Percentiles rank a stretch among this genome's conserved stretches.
These are phyloP conservation scores for Fusarium decemcellulare DNA, from an alignment of 2,329 filamentous ascomycete species.

Conservation along the genomic window DNA sequence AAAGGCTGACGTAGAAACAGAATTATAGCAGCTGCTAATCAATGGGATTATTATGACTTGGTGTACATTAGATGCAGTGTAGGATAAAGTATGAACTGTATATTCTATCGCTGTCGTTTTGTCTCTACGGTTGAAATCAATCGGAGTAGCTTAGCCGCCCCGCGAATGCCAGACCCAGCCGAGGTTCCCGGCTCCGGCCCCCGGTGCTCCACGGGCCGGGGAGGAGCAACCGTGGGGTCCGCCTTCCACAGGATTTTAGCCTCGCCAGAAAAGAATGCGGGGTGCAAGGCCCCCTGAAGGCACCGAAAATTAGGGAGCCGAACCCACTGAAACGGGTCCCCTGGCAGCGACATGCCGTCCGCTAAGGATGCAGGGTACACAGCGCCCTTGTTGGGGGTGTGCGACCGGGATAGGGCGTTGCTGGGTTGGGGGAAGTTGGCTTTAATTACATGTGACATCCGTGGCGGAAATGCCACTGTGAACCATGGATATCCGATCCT, in stretches of 20 bases:
- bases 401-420: not conserved
- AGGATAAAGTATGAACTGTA: too few species aligned
- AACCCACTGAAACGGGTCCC: not conserved
- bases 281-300: conserved; percentile 3
- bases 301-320: not conserved
- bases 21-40: too few species aligned
- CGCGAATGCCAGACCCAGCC: not conserved
- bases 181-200: not conserved
- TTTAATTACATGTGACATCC: conserved; percentile 1
- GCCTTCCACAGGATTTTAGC: not conserved
- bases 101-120: not conserved
- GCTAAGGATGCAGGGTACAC: not conserved
- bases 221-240: not conserved
- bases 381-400: not conserved
- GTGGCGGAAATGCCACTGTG: not conserved
- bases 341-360: not conserved
- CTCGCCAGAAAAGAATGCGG: conserved; percentile 9
- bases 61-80: too few species aligned
- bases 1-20: not conserved
- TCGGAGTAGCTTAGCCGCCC: not conserved
- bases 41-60: not conserved
- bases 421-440: not conserved
- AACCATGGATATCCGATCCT: not conserved
- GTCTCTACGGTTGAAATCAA: not conserved
- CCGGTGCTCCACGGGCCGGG: conserved; percentile 7